Base-by-base conservation (phyloP, 495 filamentous ascomycete species). In the Rhypophila decipiens region DNA sequence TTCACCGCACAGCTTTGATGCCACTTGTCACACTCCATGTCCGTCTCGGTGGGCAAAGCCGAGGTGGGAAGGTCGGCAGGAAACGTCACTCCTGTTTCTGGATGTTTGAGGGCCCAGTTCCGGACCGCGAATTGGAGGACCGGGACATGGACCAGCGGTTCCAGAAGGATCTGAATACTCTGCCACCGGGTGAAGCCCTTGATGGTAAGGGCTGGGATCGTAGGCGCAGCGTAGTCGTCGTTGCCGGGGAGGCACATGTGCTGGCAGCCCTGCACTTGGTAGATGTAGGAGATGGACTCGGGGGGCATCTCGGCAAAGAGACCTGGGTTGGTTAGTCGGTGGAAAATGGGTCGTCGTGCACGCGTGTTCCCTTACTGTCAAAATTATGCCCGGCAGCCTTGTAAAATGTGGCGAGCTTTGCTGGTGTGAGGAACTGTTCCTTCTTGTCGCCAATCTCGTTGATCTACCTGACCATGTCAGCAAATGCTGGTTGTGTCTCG, bases 121-220 rank as follows among this genome's bases (percentile, higher is more conserved):
- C 70, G 74, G 9, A 95, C 83, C 0, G 94, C 88, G 53, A 79
- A 83, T 56, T 90, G 90, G 7, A 98, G 60, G 53, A 88, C 90
- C 1, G 80, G 80, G 2, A 85, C 85, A 68, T 97, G 91, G 57
- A 91, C 87, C 51, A 88, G 83, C 2, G 94, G 93, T 44, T 84
- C 87, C 11, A 97, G 77, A 24, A 97, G 73, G 23, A 95, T 69
- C 67, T 97, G 89, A 13, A 98, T 89, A 2, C 87, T 86, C 73
- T 96, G 87, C 90, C 91, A 98, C 58, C 84, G 82, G 34, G 91
- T 83, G 61, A 95, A 98, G 20, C 93, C 93, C 52, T 78, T 79
- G 0, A 76, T 71, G 33, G 89, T 90, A 46, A 98, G 70, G 12
- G 88, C 86, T 9, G 93, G 93, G 31, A 95, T 74, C 1, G 77